Conservation (phyloP, 805 yeast genomes). For the Citeromyces matritensis region DNA sequence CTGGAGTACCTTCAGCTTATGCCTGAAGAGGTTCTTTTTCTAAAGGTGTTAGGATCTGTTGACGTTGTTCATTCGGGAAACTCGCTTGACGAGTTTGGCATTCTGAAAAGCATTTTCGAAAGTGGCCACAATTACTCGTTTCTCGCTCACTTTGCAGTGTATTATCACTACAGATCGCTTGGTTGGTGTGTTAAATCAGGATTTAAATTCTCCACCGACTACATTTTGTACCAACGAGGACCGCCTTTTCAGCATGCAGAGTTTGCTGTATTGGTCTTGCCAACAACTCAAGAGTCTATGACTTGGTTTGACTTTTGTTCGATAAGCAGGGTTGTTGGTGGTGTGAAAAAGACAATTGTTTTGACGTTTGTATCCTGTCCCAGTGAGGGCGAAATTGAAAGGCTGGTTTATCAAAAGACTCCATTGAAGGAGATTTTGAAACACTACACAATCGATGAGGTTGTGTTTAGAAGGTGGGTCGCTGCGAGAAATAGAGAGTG, state of each 20-base stretch:
- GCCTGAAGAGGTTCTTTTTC: constrained; percentile 63
- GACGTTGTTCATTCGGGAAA: constrained; percentile 1
- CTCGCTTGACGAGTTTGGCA: background rate
- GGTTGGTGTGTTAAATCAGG: constrained; percentile 96
- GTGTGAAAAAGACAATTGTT: constrained; percentile 70
- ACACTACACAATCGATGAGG: constrained; percentile 42
- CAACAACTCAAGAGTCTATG: constrained; percentile 12
- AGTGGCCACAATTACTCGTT: constrained; percentile 19
- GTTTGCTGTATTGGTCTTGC: constrained; percentile 45
- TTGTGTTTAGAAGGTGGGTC: constrained; percentile 69
- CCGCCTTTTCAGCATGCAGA: constrained; percentile 96
- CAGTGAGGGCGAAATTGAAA: constrained; percentile 12
- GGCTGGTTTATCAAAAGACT: background rate
- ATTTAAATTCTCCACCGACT: constrained; percentile 84
- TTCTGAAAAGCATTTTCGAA: background rate
- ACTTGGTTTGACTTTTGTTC: constrained; percentile 51
- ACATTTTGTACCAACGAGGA: constrained; percentile 70
- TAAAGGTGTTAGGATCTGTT: constrained; percentile 28
- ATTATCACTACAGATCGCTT: constrained; percentile 73
- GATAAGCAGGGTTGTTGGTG: constrained; percentile 67
- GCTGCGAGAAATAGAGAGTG: constrained; percentile 75
- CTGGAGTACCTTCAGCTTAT: constrained; percentile 51
- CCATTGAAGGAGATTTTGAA: constrained; percentile 15
- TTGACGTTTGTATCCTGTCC: constrained; percentile 54
- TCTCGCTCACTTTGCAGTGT: constrained; percentile 48